Conservation (phyloP, 139 green algal species). For the Edaphochlamys debaryana region DNA sequence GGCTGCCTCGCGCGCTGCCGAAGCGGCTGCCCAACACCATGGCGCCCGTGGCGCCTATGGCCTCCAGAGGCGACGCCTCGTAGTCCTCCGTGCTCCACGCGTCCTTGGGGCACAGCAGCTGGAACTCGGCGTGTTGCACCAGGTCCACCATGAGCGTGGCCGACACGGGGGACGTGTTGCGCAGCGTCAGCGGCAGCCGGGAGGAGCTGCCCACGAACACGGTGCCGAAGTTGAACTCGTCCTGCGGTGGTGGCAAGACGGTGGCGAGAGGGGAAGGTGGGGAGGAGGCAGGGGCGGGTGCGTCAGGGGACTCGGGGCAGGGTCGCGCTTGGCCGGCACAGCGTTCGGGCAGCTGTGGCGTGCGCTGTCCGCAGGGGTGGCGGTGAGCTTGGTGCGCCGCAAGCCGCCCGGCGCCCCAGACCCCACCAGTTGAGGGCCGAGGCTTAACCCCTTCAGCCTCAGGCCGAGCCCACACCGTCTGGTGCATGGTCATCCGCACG, state of each 20-base stretch:
- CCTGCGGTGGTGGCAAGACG: slow-evolving; percentile 33
- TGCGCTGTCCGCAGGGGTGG: no score
- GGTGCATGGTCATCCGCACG: no score
- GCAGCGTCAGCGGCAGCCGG: slow-evolving; percentile 64
- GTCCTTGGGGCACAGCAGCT: slow-evolving; percentile 63
- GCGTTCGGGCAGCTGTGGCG: no score
- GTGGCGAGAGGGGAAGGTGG: neutral
- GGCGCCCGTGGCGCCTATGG: slow-evolving; percentile 38
- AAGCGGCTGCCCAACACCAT: slow-evolving; percentile 38
- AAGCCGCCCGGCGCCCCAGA: no score
- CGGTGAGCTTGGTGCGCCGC: no score
- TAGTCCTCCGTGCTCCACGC: slow-evolving; percentile 70
- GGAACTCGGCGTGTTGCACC: slow-evolving; percentile 58
- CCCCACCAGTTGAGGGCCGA: no score
- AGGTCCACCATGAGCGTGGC: slow-evolving; percentile 64
- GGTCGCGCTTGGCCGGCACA: no score
- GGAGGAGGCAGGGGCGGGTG: no score
- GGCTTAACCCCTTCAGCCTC: no score
- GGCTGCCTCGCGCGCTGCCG: slow-evolving; percentile 44
- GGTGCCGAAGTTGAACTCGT: slow-evolving; percentile 65
- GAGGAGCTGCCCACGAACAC: slow-evolving; percentile 64
- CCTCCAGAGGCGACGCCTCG: slow-evolving; percentile 66
- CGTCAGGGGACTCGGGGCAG: no score
- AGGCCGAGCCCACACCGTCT: no score
- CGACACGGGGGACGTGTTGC: slow-evolving; percentile 68